Conservation (phyloP, 2,329 filamentous ascomycete genomes). For the Allantophomopsis cytisporea region DNA sequence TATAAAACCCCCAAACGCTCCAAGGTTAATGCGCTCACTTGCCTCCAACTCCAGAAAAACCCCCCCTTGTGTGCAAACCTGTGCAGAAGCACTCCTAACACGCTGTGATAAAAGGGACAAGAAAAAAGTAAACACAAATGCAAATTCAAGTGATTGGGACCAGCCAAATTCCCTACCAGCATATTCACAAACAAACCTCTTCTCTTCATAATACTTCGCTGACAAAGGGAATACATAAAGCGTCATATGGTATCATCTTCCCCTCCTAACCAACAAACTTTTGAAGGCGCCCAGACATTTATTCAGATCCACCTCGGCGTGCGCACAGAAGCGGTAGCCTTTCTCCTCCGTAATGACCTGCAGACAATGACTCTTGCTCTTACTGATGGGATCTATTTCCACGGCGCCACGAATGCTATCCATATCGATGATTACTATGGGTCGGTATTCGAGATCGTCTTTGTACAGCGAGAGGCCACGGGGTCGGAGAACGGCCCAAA, state of each 20-base stretch:
- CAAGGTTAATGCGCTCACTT: too few relatives aligned
- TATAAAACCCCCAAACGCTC: too few relatives aligned
- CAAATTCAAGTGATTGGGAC: too few relatives aligned
- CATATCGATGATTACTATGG: slow-evolving; percentile 69
- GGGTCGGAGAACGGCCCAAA: slow-evolving; percentile 84
- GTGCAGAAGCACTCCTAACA: too few relatives aligned
- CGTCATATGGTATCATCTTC: not conserved
- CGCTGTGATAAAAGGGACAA: too few relatives aligned
- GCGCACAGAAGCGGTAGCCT: slow-evolving; percentile 62
- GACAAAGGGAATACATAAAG: too few relatives aligned
- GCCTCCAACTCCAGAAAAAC: too few relatives aligned
- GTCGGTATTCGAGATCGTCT: slow-evolving; percentile 80
- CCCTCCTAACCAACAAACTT: slow-evolving; percentile 60
- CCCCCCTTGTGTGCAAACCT: too few relatives aligned
- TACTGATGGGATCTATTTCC: slow-evolving; percentile 79
- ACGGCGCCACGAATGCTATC: slow-evolving; percentile 75
- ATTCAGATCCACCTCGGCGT: slow-evolving; percentile 69
- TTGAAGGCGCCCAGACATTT: slow-evolving; percentile 86
- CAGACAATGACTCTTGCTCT: slow-evolving; percentile 73
- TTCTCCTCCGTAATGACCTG: slow-evolving; percentile 93
- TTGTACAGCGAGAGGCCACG: slow-evolving; percentile 85
- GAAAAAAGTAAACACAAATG: too few relatives aligned
- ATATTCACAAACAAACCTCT: too few relatives aligned
- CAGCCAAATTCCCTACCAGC: too few relatives aligned
- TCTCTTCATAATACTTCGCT: too few relatives aligned